Percentiles rank a stretch among this genome's conserved stretches.
These are phyloP conservation scores for Elaeis oleifera DNA, from an alignment of 202 grass and related monocot genomes.

Conservation along the genomic window DNA sequence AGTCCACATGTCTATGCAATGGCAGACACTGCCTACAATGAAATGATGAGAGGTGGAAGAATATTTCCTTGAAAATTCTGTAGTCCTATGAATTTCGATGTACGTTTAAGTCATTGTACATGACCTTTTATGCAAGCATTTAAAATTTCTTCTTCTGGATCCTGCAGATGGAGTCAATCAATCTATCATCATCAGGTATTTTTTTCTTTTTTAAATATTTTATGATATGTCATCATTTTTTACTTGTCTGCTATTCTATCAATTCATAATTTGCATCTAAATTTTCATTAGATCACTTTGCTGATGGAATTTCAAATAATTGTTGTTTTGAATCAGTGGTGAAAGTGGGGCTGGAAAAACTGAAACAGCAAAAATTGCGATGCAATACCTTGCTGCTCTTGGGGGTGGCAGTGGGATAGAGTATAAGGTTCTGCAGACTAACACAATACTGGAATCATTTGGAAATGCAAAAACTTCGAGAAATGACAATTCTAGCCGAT, in stretches of 20 bases:
- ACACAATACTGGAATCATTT: constrained; percentile 83
- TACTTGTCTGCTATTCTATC: too few relatives aligned
- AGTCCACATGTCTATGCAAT: constrained; percentile 88
- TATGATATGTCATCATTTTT: too few relatives aligned
- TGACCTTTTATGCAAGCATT: too few relatives aligned
- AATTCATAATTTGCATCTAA: too few relatives aligned
- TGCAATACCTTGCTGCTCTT: constrained; percentile 89
- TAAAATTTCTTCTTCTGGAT: too few relatives aligned
- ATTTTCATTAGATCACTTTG: too few relatives aligned
- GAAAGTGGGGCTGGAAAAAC: constrained; percentile 99
- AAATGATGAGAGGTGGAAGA: constrained; percentile 71
- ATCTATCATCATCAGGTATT: constrained; percentile 94
- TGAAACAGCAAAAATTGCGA: constrained; percentile 95
- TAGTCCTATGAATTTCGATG: not conserved
- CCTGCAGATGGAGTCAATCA: constrained; percentile 85
- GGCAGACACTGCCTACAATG: constrained; percentile 81
- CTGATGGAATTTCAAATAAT: too few relatives aligned
- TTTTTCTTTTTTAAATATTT: too few relatives aligned
- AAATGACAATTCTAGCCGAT: constrained; percentile 95
- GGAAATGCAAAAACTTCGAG: constrained; percentile 94
- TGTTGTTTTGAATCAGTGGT: constrained; percentile 42
- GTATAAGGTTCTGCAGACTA: constrained; percentile 88
- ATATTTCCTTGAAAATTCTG: constrained; percentile 6
- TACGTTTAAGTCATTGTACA: too few relatives aligned
- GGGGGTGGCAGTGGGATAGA: constrained; percentile 72